Base-by-base conservation (phyloP, 1,284 basidiomycete genomes). In the Sporisorium exsertum region DNA sequence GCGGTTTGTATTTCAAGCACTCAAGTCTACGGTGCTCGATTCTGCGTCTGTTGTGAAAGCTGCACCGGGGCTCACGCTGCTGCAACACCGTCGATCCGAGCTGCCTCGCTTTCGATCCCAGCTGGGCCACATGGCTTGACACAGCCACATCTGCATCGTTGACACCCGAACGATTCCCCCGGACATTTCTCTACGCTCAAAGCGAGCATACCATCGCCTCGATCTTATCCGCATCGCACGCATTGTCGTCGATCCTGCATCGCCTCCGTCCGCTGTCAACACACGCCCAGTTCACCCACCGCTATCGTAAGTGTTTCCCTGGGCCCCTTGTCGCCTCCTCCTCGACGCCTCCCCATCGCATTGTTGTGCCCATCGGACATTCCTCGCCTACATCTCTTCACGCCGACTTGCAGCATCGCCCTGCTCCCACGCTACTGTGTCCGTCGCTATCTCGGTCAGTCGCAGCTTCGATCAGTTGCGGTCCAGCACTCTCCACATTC, bases 61-160 rank as follows among this genome's bases (percentile, higher is more conserved):
- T 26, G 32, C 18, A 22, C 22, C 9, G 24, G 29, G 37, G 32
- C 33, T 40, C 24, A 22, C 24, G 53, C 35, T 47, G 55, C 69
- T 72, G 63, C 69, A 66, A n/a, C 52, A 54, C 52, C 54, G 63
- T 72, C 69, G 69, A 72, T 72, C 63, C 69, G 69, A 72, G 63
- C 69, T 63, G 69, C 59, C 40, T 65, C 49, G 58, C 51, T 46
- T 66, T 66, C 56, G 37, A 61, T 37, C 54, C 61, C 69, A 72
- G 69, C 45, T 43, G 49, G 8, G 55, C 63, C 69, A 72, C 69
- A 72, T 72, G 69, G 63, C 59, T 32, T 33, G 24, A 55, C 63
- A 72, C 69, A 72, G 69, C 69, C 69, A 65, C 69, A 72, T 27
- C 32, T 15, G 46, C 40, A 56, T 27, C 20, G n/a, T 61, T 32